These are phyloP conservation scores for Aristolochia californica DNA, from an alignment of 164 flowering plant genomes.

Conservation along the genomic window DNA sequence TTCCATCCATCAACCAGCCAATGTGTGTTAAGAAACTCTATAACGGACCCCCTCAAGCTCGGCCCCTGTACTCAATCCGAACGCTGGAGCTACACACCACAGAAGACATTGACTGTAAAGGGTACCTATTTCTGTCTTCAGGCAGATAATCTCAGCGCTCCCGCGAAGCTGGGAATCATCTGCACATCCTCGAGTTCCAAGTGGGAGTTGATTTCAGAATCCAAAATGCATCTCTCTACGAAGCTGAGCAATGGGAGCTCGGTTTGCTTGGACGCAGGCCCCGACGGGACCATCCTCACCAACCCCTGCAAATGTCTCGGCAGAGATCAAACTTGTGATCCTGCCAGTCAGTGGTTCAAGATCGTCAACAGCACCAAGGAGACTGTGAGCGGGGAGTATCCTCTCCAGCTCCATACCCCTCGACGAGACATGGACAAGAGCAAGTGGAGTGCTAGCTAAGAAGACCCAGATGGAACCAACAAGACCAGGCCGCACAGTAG, in stretches of 20 bases:
- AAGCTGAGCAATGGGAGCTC: constrained; percentile 5
- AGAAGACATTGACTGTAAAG: background rate
- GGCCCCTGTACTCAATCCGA: constrained; percentile 7
- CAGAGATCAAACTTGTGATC: constrained; percentile 5
- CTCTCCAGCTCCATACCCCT: background rate
- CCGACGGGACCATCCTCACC: constrained; percentile 8
- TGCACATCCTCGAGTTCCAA: constrained; percentile 3
- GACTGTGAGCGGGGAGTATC: background rate
- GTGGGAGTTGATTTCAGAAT: constrained; percentile 7
- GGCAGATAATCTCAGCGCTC: constrained; percentile 2
- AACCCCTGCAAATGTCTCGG: constrained; percentile 9
- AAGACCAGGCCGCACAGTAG: too few relatives aligned
- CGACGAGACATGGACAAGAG: too few relatives aligned
- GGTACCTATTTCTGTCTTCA: constrained; percentile 7
- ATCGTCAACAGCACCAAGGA: background rate
- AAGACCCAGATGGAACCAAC: too few relatives aligned
- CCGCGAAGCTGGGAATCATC: constrained; percentile 7
- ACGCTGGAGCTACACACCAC: constrained; percentile 9
- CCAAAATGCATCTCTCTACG: constrained; percentile 12
- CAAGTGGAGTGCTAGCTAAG: too few relatives aligned
- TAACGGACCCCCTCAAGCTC: constrained; percentile 6
- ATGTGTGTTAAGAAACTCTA: constrained; percentile 2
- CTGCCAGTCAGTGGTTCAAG: constrained; percentile 13
- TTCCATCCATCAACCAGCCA: constrained; percentile 11
- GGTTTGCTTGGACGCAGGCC: constrained; percentile 11